These are phyloP conservation scores for Pseudopediastrum boryanum DNA, from an alignment of 139 green algal genomes.

Conservation along the genomic window DNA sequence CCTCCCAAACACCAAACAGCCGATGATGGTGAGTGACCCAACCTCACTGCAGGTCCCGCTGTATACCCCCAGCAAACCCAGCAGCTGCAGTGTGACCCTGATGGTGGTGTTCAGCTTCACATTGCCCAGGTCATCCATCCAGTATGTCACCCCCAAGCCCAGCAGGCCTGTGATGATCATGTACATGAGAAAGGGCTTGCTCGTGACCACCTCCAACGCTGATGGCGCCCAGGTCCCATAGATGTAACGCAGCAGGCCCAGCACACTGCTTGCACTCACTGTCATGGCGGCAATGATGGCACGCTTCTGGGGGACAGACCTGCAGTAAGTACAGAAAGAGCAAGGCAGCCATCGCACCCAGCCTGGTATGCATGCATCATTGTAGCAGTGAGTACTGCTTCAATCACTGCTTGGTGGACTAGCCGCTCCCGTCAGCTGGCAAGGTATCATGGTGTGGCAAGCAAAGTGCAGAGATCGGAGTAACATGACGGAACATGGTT, in stretches of 20 bases:
- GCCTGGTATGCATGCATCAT: too few species aligned
- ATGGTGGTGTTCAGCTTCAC: constrained; percentile 66
- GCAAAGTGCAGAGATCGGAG: not conserved
- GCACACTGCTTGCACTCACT: constrained; percentile 12
- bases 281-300: constrained; percentile 3
- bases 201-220: constrained; percentile 6
- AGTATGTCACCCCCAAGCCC: constrained; percentile 69
- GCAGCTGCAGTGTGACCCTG: constrained; percentile 55
- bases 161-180: constrained; percentile 42
- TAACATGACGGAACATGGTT: not conserved
- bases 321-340: not conserved
- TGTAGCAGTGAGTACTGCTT: too few species aligned
- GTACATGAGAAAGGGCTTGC: constrained; percentile 43
- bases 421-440: too few species aligned
- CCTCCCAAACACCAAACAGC: not conserved
- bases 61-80: constrained; percentile 45
- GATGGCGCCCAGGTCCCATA: constrained; percentile 32
- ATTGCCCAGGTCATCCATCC: constrained; percentile 61
- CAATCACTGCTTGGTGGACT: too few species aligned
- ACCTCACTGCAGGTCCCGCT: not conserved
- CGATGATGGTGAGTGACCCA: not conserved
- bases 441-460: not conserved
- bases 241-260: constrained; percentile 7
- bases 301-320: constrained; percentile 29
- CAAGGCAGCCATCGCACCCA: not conserved